These are phyloP conservation scores for Sextonia rubra DNA, from an alignment of 164 flowering plant genomes.

Conservation along the genomic window DNA sequence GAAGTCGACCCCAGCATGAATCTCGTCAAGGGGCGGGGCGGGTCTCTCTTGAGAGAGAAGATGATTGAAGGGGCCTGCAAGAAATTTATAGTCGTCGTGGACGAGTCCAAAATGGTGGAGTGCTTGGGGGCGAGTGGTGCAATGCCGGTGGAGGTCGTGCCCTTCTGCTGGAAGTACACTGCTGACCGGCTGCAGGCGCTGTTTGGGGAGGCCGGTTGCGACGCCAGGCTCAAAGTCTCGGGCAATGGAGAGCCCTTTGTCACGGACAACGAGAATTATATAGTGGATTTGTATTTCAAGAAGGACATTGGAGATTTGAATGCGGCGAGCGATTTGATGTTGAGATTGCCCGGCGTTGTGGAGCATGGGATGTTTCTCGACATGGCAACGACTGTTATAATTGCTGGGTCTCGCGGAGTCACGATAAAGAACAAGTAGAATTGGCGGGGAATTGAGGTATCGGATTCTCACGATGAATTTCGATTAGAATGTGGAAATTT, in stretches of 20 bases:
- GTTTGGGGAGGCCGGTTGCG: constrained; percentile 63
- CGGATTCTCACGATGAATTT: background rate
- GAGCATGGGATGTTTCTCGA: constrained; percentile 97
- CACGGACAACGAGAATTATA: constrained; percentile 79
- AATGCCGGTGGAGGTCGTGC: constrained; percentile 86
- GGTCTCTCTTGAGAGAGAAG: constrained; percentile 81
- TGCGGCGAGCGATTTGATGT: constrained; percentile 61
- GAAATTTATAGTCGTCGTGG: constrained; percentile 73
- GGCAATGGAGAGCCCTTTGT: constrained; percentile 42
- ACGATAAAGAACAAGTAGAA: constrained; percentile 46
- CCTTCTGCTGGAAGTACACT: constrained; percentile 72
- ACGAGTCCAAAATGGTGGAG: constrained; percentile 65
- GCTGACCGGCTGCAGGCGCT: constrained; percentile 43
- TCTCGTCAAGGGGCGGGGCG: constrained; percentile 85
- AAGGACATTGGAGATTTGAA: constrained; percentile 62
- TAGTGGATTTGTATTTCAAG: constrained; percentile 79
- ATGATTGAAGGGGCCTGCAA: constrained; percentile 71
- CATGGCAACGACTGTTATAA: constrained; percentile 81
- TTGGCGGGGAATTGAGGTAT: background rate
- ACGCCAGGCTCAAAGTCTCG: constrained; percentile 49
- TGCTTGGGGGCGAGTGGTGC: constrained; percentile 67
- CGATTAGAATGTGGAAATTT: background rate
- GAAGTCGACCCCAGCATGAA: constrained; percentile 81
- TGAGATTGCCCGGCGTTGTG: constrained; percentile 74
- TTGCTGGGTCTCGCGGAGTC: constrained; percentile 69